Evolutionary conservation across 1,284 basidiomycete species (phyloP), one percentile per base, ranked within the genome.

Genomic region (Ustilago cynodontis): DNA sequence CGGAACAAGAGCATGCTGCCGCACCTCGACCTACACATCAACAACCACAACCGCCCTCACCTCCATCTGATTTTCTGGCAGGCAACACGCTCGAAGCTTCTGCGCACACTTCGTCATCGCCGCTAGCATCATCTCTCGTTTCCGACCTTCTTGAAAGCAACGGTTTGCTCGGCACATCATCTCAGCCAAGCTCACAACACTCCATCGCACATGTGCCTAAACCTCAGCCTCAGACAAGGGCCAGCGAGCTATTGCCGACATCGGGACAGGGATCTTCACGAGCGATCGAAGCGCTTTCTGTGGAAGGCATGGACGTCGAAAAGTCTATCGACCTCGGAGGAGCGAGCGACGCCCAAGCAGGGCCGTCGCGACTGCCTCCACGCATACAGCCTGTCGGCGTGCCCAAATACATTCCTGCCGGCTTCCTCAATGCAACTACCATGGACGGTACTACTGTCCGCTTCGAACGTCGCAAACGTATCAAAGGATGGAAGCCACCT

Each of bases 361-460:
- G 65, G 2, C 65, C 71, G 3, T 67, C 71, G 2, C 59, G 64
- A 49, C 57, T 67, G 4, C 50, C 61, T 3, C 6, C 54, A 8
- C 60, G 50, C 41, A 33, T n/a, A 3, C 60, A 57, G 3, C 60
- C 58, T 10, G 31, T 47, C 26, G 54, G 45, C 45, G 59, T 82
- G 8, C 82, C 82, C 35, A 80, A 80, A 59, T 84, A 82, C 50
- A 81, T 85, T 16, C 83, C 83, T 10, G 81, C 81, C 4, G 81
- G 80, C 29, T 71, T 79, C 29, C 37, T 75, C 11, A 29, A 49
- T 2, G 82, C 80, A 1, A 70, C 71, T 26, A 72, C 75, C 16
- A 64, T 80, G 55, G 73, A 80, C 53, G 83, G 83, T 29, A 65
- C 51, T 1, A 28, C 24, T 1, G 37, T 85, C 11, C 60, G 74